These are phyloP conservation scores for Fusarium denticulatum DNA, from an alignment of 2,329 filamentous ascomycete species.

Conservation along the genomic window DNA sequence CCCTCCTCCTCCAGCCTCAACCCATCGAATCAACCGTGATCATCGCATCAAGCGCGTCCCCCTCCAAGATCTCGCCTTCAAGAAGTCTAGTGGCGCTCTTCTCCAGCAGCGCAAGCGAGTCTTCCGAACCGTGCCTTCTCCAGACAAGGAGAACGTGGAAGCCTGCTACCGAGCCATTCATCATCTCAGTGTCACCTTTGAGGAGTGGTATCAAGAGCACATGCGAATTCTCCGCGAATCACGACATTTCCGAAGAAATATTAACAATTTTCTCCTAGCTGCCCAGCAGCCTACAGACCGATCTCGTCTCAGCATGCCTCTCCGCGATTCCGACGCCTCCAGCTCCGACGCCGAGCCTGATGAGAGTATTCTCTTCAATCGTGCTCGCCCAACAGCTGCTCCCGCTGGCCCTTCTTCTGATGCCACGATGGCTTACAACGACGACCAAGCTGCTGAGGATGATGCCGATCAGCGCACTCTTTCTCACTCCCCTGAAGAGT, in stretches of 20 bases:
- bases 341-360: conserved; percentile 49
- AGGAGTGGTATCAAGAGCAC: background rate
- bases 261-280: conserved; percentile 42
- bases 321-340: conserved; percentile 49
- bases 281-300: conserved; percentile 40
- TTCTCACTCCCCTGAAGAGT: conserved; percentile 43
- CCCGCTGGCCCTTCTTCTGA: conserved; percentile 35
- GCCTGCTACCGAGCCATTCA: conserved; percentile 28
- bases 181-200: conserved; percentile 18
- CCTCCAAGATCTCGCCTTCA: conserved; percentile 42
- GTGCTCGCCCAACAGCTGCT: conserved; percentile 35
- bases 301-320: conserved; percentile 51
- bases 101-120: conserved; percentile 32
- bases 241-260: background rate
- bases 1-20: background rate
- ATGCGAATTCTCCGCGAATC: background rate
- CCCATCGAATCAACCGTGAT: background rate
- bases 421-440: conserved; percentile 45
- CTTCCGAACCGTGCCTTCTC: conserved; percentile 38
- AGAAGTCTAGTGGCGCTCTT: conserved; percentile 34
- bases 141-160: conserved; percentile 42
- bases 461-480: conserved; percentile 36
- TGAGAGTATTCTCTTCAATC: conserved; percentile 49
- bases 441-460: conserved; percentile 36
- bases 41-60: conserved; percentile 38